Evolutionary conservation across 345 rosid genomes (phyloP).

Genomic region (rapeseed (Brassica napus)): Da-Ae NC_063443.1:10038001-10038500

Average conservation of each 20-base stretch:
- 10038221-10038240: constrained; percentile 62
- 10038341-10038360: constrained; percentile 45
- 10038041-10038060: constrained; percentile 43
- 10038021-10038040: constrained; percentile 38
- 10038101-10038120: constrained; percentile 31
- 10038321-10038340: constrained; percentile 49
- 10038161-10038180: constrained; percentile 43
- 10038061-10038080: constrained; percentile 26
- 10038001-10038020: constrained; percentile 42
- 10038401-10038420: constrained; percentile 44
- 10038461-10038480: background rate
- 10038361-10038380: constrained; percentile 54
- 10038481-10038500: background rate
- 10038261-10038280: constrained; percentile 42
- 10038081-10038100: background rate
- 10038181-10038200: constrained; percentile 63
- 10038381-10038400: constrained; percentile 47
- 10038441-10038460: constrained; percentile 8
- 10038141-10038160: constrained; percentile 55
- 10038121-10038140: constrained; percentile 63
- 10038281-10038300: constrained; percentile 56
- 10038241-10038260: constrained; percentile 41
- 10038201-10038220: constrained; percentile 69
- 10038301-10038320: constrained; percentile 51
- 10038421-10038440: constrained; percentile 36